phyloP scores from a whole-genome alignment of 495 filamentous ascomycete species.

The Penicillium turbatum region DNA sequence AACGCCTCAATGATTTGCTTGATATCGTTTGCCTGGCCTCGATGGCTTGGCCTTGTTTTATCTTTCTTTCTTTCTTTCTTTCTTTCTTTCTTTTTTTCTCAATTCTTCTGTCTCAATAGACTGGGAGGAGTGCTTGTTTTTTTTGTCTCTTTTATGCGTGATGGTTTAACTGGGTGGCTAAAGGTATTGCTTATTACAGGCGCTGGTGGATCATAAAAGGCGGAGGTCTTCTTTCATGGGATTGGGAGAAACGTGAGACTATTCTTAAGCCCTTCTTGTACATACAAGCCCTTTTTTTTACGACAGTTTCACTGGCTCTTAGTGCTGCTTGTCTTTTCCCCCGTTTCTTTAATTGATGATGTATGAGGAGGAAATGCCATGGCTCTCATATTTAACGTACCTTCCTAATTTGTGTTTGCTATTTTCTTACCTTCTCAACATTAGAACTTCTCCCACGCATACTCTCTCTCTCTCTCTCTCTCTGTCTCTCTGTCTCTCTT shows the following conservation, averaged over 20 bases:
- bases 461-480: neutral
- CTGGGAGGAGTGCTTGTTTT: conserved; percentile 17
- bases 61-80: conserved; percentile 1
- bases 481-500: neutral
- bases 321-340: conserved; percentile 6
- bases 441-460: too few relatives aligned
- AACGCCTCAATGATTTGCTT: conserved; percentile 31
- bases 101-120: conserved; percentile 28
- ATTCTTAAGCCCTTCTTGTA: conserved; percentile 24
- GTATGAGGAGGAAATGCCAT: conserved; percentile 10
- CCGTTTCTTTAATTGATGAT: conserved; percentile 7
- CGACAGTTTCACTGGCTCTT: conserved; percentile 7
- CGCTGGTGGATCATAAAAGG: conserved; percentile 26
- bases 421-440: conserved; percentile 1
- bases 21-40: conserved; percentile 10
- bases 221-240: conserved; percentile 12
- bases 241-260: conserved; percentile 17
- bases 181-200: conserved; percentile 20
- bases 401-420: conserved; percentile 2
- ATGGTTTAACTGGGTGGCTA: conserved; percentile 20
- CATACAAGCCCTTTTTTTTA: conserved; percentile 15
- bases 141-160: conserved; percentile 18
- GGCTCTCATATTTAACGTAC: conserved; percentile 9
- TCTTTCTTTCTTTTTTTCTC: neutral
- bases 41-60: conserved; percentile 14